A percentile compares a stretch with the other conserved stretches of the same genome.
Conservation (phyloP, 2,329 filamentous ascomycete genomes). For the Colletotrichum sp. region DNA sequence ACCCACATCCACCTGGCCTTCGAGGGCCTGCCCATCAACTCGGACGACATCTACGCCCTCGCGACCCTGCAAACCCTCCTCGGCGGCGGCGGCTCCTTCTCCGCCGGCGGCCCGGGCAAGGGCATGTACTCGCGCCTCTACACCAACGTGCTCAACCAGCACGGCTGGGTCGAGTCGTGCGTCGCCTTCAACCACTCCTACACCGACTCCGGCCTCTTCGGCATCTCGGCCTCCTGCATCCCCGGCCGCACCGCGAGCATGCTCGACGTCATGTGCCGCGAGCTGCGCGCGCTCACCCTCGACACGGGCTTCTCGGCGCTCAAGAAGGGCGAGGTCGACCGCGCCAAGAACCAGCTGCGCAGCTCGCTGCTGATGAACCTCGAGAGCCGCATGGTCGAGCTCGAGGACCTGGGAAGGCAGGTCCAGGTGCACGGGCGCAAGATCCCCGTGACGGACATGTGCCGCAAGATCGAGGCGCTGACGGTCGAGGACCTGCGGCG, state of each 20-base stretch:
- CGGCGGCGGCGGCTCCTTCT: slow-evolving; percentile 95
- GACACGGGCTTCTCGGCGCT: slow-evolving; percentile 78
- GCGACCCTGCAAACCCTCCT: slow-evolving; percentile 95
- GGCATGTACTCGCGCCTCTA: slow-evolving; percentile 99
- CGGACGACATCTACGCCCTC: slow-evolving; percentile 93
- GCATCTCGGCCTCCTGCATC: slow-evolving; percentile 86
- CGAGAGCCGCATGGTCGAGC: slow-evolving; percentile 94
- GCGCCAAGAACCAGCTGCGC: slow-evolving; percentile 96
- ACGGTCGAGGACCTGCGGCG: slow-evolving; percentile 81
- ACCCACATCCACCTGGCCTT: slow-evolving; percentile 96
- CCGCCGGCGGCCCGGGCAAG: slow-evolving; percentile 94
- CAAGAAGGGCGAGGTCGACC: slow-evolving; percentile 78
- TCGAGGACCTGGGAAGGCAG: slow-evolving; percentile 93
- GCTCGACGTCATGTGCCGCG: slow-evolving; percentile 94
- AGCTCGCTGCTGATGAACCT: slow-evolving; percentile 95
- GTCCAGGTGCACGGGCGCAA: slow-evolving; percentile 97
- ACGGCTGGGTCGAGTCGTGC: slow-evolving; percentile 96
- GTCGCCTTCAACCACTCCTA: slow-evolving; percentile 98
- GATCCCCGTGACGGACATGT: slow-evolving; percentile 93
- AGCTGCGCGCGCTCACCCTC: slow-evolving; percentile 79
- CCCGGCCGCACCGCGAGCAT: slow-evolving; percentile 80
- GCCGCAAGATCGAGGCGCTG: slow-evolving; percentile 80
- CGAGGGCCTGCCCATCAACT: slow-evolving; percentile 89
- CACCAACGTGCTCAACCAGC: slow-evolving; percentile 96
- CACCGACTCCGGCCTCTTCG: slow-evolving; percentile 93